phyloP scores from a whole-genome alignment of 1,284 basidiomycete species.

The Trichosporon sp. region DNA sequence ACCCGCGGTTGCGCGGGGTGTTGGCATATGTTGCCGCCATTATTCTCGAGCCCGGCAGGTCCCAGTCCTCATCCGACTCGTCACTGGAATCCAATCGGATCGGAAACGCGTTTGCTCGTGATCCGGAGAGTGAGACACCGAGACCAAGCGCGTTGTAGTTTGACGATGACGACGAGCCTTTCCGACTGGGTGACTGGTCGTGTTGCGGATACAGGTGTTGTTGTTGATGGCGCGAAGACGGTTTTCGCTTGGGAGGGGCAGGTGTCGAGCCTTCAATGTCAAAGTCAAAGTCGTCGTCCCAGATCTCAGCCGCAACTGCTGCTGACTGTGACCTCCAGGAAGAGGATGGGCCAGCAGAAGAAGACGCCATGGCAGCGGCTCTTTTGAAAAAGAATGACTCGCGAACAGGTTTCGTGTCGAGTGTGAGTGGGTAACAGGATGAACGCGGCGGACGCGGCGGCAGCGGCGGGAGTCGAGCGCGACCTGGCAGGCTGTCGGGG shows the following conservation, averaged over 20 bases:
- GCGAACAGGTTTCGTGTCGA: slow-evolving; percentile 17
- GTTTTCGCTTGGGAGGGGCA: slow-evolving; percentile 26
- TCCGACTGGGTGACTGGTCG: slow-evolving; percentile 22
- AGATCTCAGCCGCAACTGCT: slow-evolving; percentile 39
- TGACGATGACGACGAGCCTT: slow-evolving; percentile 6
- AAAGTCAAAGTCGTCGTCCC: slow-evolving; percentile 58
- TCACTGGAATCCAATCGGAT: slow-evolving; percentile 26
- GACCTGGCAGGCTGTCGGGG: slow-evolving; percentile 7
- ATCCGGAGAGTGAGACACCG: neutral
- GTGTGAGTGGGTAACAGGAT: neutral
- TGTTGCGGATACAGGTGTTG: neutral
- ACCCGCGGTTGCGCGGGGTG: slow-evolving; percentile 14
- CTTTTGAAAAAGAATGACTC: slow-evolving; percentile 13
- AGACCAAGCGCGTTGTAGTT: slow-evolving; percentile 7
- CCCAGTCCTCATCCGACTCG: slow-evolving; percentile 34
- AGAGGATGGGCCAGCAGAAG: slow-evolving; percentile 20
- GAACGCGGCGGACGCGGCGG: slow-evolving; percentile 9
- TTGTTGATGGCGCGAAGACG: slow-evolving; percentile 2
- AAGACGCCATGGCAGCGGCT: slow-evolving; percentile 12
- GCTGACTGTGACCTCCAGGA: slow-evolving; percentile 32
- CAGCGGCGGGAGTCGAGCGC: slow-evolving; percentile 12
- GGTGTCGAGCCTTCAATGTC: slow-evolving; percentile 22
- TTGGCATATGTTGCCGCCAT: slow-evolving; percentile 7
- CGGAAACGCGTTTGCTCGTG: slow-evolving; percentile 2
- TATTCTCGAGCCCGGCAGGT: slow-evolving; percentile 26